Percentiles rank a stretch among this genome's conserved stretches.
Evolutionary conservation across 1,284 basidiomycete species (phyloP).

Genomic region (Melampsora larici-populina): DNA sequence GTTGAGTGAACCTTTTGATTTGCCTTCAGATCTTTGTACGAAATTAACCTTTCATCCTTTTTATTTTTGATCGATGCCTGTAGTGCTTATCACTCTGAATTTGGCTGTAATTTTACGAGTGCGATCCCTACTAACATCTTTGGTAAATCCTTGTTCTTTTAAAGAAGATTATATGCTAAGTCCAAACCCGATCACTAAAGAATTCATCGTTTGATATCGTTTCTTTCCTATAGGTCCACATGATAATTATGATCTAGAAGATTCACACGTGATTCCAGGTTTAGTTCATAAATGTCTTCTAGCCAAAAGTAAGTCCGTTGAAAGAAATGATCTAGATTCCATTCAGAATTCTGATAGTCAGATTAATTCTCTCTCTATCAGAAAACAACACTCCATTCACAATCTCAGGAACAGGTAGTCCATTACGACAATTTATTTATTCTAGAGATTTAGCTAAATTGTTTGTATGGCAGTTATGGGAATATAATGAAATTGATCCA

Average conservation of each 20-base stretch:
- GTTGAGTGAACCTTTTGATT: conserved; percentile 57
- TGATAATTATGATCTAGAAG: conserved; percentile 66
- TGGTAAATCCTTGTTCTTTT: conserved; percentile 55
- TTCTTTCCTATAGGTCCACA: conserved; percentile 18
- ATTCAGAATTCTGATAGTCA: conserved; percentile 15
- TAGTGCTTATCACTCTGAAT: conserved; percentile 85
- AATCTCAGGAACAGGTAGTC: conserved; percentile 78
- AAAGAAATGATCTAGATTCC: conserved; percentile 2
- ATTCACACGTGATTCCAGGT: conserved; percentile 83
- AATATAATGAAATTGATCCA: conserved; percentile 82
- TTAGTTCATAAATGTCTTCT: conserved; percentile 83
- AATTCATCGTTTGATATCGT: neutral
- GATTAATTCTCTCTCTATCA: conserved; percentile 52
- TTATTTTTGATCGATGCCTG: neutral
- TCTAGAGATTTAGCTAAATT: conserved; percentile 86
- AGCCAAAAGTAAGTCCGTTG: conserved; percentile 66
- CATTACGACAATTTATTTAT: conserved; percentile 87
- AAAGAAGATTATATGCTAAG: no score
- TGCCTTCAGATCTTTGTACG: neutral
- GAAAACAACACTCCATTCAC: conserved; percentile 76
- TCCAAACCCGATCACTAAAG: no score
- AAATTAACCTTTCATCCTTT: neutral
- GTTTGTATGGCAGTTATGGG: conserved; percentile 83
- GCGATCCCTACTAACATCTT: conserved; percentile 91
- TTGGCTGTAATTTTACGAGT: conserved; percentile 81